Percentiles rank a stretch among this genome's conserved stretches.
Conservation (phyloP, 2,329 filamentous ascomycete genomes). For the Neophaeococcomyces aloes region DNA sequence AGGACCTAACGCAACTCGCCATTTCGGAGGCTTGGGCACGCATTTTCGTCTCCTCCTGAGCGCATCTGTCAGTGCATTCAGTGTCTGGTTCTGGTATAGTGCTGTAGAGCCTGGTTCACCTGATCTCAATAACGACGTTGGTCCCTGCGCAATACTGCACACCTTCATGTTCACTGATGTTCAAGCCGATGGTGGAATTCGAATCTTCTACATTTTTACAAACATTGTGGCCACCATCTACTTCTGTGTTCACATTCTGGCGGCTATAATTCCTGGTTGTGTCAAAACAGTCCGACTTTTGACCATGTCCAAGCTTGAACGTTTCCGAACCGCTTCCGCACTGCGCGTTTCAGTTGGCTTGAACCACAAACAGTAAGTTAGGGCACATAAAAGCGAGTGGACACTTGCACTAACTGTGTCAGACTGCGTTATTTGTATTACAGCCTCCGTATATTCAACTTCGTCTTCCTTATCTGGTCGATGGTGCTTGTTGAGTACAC, state of each 20-base stretch:
- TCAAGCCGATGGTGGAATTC: slow-evolving; percentile 8
- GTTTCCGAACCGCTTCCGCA: slow-evolving; percentile 9
- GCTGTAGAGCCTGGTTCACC: slow-evolving; percentile 5
- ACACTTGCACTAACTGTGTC: not conserved
- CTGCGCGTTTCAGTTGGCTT: slow-evolving; percentile 9
- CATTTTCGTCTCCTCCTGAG: slow-evolving; percentile 11
- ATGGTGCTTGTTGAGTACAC: slow-evolving; percentile 12
- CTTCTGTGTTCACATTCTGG: slow-evolving; percentile 10
- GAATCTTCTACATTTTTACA: slow-evolving; percentile 12
- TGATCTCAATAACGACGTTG: slow-evolving; percentile 4
- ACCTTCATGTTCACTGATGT: slow-evolving; percentile 13
- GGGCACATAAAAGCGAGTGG: not conserved
- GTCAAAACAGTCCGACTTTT: slow-evolving; percentile 2
- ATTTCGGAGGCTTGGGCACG: slow-evolving; percentile 13
- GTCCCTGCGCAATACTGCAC: slow-evolving; percentile 10
- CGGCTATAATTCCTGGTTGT: slow-evolving; percentile 4
- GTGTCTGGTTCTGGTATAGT: slow-evolving; percentile 10
- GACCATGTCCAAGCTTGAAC: slow-evolving; percentile 4
- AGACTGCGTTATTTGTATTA: slow-evolving; percentile 10
- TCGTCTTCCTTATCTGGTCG: slow-evolving; percentile 10
- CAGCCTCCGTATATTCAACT: slow-evolving; percentile 8
- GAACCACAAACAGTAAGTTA: slow-evolving; percentile 9
- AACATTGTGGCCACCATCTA: slow-evolving; percentile 9
- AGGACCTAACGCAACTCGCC: slow-evolving; percentile 11
- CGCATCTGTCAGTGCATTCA: slow-evolving; percentile 6